Conservation (phyloP, 2,329 filamentous ascomycete genomes). For the Bipolaris sorokiniana region DNA sequence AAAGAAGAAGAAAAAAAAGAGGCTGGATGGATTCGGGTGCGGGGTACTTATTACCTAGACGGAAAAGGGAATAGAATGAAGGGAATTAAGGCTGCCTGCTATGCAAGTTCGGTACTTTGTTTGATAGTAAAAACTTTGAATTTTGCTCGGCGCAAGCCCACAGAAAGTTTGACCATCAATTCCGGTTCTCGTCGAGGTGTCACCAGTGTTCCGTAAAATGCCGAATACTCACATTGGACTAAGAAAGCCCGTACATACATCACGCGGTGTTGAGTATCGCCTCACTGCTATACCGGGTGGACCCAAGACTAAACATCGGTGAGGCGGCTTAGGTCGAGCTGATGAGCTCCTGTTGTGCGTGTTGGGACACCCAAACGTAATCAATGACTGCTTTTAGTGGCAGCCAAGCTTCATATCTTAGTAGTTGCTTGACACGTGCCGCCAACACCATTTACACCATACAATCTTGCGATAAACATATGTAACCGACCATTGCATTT, state of each 20-base stretch:
- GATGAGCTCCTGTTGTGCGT: conserved; percentile 1
- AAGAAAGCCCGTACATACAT: background rate
- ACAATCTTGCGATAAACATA: background rate
- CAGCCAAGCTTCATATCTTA: conserved; percentile 3
- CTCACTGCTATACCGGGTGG: background rate
- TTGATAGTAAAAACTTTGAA: background rate
- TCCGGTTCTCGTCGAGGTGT: background rate
- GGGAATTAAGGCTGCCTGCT: background rate
- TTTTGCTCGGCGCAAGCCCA: background rate
- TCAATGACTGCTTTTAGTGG: conserved; percentile 11
- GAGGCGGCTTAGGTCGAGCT: background rate
- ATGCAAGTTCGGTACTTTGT: background rate
- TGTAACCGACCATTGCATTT: background rate
- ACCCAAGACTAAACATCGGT: background rate
- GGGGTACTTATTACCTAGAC: background rate
- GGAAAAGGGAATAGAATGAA: background rate
- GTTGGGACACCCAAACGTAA: conserved; percentile 11
- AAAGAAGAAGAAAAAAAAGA: background rate
- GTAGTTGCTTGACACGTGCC: conserved; percentile 5
- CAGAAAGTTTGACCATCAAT: background rate
- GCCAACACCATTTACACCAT: background rate
- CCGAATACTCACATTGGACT: background rate
- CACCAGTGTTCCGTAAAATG: background rate
- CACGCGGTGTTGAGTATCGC: background rate
- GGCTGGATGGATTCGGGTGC: background rate